Evolutionary conservation across 768 basidiomycete genomes (phyloP).

Genomic region (Udeniomyces megalosporus): DNA sequence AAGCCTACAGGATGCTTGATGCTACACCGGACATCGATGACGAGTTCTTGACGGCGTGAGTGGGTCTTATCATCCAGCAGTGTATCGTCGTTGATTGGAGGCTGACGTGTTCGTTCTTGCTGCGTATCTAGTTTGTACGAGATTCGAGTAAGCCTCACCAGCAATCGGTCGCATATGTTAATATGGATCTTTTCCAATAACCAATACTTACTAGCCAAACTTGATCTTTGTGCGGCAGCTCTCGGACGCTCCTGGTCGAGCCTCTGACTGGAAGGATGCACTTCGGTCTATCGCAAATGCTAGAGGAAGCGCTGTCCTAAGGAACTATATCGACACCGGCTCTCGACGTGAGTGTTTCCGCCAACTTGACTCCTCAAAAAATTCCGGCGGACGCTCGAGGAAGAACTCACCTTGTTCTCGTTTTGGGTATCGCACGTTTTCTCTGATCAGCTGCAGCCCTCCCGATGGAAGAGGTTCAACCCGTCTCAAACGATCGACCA

Average conservation of each 20-base stretch:
- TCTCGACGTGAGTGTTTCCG: conserved; percentile 53
- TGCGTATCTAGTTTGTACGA: conserved; percentile 37
- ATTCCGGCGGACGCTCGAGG: conserved; percentile 23
- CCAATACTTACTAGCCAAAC: too few relatives aligned
- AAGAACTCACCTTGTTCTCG: conserved; percentile 32
- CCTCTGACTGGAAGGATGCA: conserved; percentile 10
- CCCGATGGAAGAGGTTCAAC: conserved; percentile 2
- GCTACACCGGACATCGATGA: conserved; percentile 58
- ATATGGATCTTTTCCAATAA: too few relatives aligned
- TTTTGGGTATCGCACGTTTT: neutral
- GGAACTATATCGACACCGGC: conserved; percentile 48
- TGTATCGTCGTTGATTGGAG: too few relatives aligned
- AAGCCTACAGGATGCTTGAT: conserved; percentile 56
- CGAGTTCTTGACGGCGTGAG: conserved; percentile 46
- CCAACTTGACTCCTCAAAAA: neutral
- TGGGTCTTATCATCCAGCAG: neutral
- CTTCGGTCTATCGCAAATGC: conserved; percentile 45
- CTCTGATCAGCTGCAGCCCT: neutral
- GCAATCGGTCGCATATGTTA: too few relatives aligned
- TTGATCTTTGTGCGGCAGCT: conserved; percentile 12
- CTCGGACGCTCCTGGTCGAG: neutral
- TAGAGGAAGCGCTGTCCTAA: conserved; percentile 54
- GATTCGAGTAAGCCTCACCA: neutral
- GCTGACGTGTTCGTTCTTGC: neutral
- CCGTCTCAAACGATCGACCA: conserved; percentile 41